Conservation (phyloP, 2,329 filamentous ascomycete species). For the Sarocladium kiliense region DNA sequence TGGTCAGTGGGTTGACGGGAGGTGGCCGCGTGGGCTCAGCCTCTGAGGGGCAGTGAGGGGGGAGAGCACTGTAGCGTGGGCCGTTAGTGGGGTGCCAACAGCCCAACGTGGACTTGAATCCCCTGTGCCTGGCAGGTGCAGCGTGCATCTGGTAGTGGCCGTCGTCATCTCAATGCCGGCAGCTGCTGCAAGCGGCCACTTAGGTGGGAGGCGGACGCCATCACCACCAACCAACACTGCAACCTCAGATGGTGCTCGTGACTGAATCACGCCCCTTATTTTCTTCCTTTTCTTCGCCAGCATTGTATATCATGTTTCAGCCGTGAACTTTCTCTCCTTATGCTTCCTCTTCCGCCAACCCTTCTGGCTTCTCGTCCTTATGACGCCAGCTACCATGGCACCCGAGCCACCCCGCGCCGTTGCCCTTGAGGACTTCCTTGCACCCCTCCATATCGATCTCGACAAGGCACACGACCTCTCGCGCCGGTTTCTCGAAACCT, state of each 20-base stretch:
- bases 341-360: slow-evolving; percentile 1
- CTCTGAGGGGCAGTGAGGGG: neutral
- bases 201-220: neutral
- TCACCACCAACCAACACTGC: neutral
- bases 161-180: neutral
- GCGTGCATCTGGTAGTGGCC: neutral
- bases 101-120: neutral
- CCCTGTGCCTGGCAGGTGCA: slow-evolving; percentile 2
- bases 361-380: neutral
- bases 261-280: neutral
- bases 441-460: slow-evolving; percentile 44
- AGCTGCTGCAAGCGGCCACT: neutral
- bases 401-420: slow-evolving; percentile 10
- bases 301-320: neutral
- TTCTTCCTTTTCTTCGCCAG: neutral
- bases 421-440: slow-evolving; percentile 40
- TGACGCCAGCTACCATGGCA: slow-evolving; percentile 17
- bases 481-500: slow-evolving; percentile 40
- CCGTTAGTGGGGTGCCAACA: neutral
- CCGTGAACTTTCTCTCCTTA: neutral
- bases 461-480: slow-evolving; percentile 42
- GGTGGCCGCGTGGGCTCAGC: neutral
- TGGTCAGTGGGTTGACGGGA: neutral
- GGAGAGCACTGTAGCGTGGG: neutral
- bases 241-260: slow-evolving; percentile 5